phyloP scores from a whole-genome alignment of 306 rosid genomes.

The Astragalus glycyphyllos region DNA sequence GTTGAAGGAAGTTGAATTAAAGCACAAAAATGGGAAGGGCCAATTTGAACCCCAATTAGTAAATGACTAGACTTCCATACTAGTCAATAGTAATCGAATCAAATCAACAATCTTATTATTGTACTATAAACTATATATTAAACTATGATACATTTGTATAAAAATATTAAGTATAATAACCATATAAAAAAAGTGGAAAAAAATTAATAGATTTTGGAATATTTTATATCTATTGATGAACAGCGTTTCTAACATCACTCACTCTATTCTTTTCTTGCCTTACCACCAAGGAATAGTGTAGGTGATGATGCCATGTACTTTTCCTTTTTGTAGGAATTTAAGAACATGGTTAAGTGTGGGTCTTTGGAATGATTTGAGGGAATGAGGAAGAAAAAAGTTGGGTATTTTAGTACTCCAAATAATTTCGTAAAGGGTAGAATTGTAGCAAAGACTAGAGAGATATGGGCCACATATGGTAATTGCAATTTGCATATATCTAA shows the following conservation, averaged over 20 bases:
- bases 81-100: slow-evolving; percentile 5
- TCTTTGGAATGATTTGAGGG: slow-evolving; percentile 65
- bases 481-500: slow-evolving; percentile 7
- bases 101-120: no score
- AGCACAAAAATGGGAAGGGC: slow-evolving; percentile 22
- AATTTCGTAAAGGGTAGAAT: slow-evolving; percentile 45
- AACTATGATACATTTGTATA: no score
- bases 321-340: slow-evolving; percentile 58
- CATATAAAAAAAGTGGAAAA: no score
- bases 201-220: no score
- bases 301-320: slow-evolving; percentile 46
- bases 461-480: slow-evolving; percentile 54
- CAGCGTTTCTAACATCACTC: not conserved
- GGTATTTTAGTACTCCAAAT: slow-evolving; percentile 56
- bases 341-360: slow-evolving; percentile 56
- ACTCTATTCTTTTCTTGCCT: slow-evolving; percentile 1
- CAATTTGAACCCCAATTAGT: slow-evolving; percentile 28
- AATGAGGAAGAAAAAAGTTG: slow-evolving; percentile 43
- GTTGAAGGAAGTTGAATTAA: slow-evolving; percentile 29
- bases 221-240: not conserved
- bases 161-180: no score
- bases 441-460: slow-evolving; percentile 44
- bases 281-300: slow-evolving; percentile 42
- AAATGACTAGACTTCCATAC: slow-evolving; percentile 58
- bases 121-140: no score